Base-by-base conservation (phyloP, 805 yeast species). In the Candida pseudofarinosa region DNA sequence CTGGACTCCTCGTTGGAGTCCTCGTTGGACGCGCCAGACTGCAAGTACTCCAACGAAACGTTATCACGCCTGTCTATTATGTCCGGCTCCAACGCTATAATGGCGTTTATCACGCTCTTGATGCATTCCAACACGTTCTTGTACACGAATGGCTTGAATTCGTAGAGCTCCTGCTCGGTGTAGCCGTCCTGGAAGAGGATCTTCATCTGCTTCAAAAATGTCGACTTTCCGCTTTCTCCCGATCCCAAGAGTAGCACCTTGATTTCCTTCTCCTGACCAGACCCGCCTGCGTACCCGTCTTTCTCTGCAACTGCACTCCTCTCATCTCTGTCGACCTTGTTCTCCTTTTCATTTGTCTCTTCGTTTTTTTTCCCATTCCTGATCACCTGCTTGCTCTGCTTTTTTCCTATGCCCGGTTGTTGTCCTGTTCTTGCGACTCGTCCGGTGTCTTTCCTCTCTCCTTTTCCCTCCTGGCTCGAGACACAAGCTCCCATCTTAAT, bases 211-310 rank as follows among this genome's bases (percentile, higher is more conserved):
- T 85, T 86, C 41, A 86, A 77, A 41, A 85, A 80, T 14, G 95
- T 85, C 5, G 89, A 81, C 56, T 85, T 86, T 3, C 95, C 95
- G 47, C 83, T 74, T 56, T 85, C 95, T 13, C 98, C 99, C 0
- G 97, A 85, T 4, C 99, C 93, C 38, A 85, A 64, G 28, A 90
- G 69, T 31, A 90, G 69, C 37, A 90, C 81, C 59, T 89, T 89
- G 41, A 82, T 80, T 45, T 80, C 86, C 47, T 74, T 59, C 19
- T 51, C 58, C 4, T 41, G 18, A 15, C 33, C 33, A 7, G 45
- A 28, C 7, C 48, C 33, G 26, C 16, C 28, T 31, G 31, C 26
- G 20, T 28, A 37, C 17, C 40, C 18, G n/a, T 36, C 28, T 19
- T 37, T 15, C 38, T 35, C 37, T 19, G 26, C 32, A 30, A 30